Conservation (phyloP, 2,329 filamentous ascomycete species). For the Teratosphaeria zuluensis region DNA sequence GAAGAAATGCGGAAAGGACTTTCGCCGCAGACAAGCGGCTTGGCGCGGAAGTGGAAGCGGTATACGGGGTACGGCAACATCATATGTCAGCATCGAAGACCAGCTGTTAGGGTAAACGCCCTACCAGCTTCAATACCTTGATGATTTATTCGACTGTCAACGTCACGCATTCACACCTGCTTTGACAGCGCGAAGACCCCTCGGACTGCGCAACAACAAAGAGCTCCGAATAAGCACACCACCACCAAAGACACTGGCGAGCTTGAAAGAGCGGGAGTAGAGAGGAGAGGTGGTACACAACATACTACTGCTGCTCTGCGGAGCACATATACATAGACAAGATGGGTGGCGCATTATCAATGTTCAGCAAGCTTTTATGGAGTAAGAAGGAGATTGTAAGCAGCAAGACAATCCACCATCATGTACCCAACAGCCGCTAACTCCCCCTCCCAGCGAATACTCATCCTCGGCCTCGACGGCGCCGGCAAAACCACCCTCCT, state of each 20-base stretch:
- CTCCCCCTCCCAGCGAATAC: constrained; percentile 49
- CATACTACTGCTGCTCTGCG: neutral
- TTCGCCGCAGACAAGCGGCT: neutral
- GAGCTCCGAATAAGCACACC: neutral
- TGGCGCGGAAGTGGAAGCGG: neutral
- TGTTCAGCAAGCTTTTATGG: constrained; percentile 65
- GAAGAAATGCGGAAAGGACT: neutral
- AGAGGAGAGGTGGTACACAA: neutral
- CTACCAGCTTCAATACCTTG: neutral
- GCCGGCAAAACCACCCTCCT: constrained; percentile 95
- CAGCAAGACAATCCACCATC: neutral
- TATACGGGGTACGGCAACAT: neutral
- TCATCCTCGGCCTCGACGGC: constrained; percentile 68
- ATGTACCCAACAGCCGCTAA: neutral
- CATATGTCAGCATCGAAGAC: neutral
- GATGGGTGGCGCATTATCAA: constrained; percentile 50
- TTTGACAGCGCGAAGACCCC: neutral
- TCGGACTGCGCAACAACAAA: neutral
- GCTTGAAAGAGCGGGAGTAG: neutral
- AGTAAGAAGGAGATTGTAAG: constrained; percentile 80
- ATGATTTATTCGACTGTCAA: neutral
- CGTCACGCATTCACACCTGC: neutral
- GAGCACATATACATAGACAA: neutral
- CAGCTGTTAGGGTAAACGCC: neutral
- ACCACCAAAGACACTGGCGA: neutral